These are phyloP conservation scores for Candida chauliodis DNA, from an alignment of 805 yeast species.

Conservation along the genomic window DNA sequence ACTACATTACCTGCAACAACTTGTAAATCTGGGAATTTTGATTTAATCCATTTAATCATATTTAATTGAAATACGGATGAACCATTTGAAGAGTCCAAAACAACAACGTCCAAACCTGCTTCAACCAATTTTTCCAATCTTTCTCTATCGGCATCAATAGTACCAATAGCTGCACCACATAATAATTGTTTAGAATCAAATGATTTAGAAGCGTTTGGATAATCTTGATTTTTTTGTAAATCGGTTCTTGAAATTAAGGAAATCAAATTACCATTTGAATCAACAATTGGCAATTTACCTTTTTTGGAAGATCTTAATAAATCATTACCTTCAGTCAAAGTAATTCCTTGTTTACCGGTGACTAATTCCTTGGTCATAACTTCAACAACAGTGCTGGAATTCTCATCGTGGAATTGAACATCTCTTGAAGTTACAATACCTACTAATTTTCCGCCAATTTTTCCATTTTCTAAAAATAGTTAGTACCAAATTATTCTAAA, in stretches of 20 bases:
- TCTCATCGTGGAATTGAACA: slow-evolving; percentile 87
- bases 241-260: slow-evolving; percentile 93
- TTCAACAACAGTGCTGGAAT: slow-evolving; percentile 56
- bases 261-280: slow-evolving; percentile 67
- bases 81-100: slow-evolving; percentile 96
- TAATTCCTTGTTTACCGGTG: slow-evolving; percentile 80
- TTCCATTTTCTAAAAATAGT: slow-evolving; percentile 66
- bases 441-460: slow-evolving; percentile 80
- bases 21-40: slow-evolving; percentile 71
- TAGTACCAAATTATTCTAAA: slow-evolving; percentile 26
- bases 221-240: slow-evolving; percentile 90
- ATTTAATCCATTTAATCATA: slow-evolving; percentile 89
- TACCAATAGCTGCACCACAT: slow-evolving; percentile 99
- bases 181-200: slow-evolving; percentile 89
- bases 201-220: slow-evolving; percentile 93
- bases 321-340: slow-evolving; percentile 82
- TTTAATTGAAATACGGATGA: slow-evolving; percentile 92
- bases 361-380: slow-evolving; percentile 89
- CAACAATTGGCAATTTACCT: slow-evolving; percentile 96
- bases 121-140: slow-evolving; percentile 82
- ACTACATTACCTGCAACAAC: slow-evolving; percentile 98
- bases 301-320: slow-evolving; percentile 89
- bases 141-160: slow-evolving; percentile 81
- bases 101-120: slow-evolving; percentile 96
- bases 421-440: slow-evolving; percentile 98